These are phyloP conservation scores for Fraxinus velutina DNA, from an alignment of 305 asterid species.

Conservation along the genomic window DNA sequence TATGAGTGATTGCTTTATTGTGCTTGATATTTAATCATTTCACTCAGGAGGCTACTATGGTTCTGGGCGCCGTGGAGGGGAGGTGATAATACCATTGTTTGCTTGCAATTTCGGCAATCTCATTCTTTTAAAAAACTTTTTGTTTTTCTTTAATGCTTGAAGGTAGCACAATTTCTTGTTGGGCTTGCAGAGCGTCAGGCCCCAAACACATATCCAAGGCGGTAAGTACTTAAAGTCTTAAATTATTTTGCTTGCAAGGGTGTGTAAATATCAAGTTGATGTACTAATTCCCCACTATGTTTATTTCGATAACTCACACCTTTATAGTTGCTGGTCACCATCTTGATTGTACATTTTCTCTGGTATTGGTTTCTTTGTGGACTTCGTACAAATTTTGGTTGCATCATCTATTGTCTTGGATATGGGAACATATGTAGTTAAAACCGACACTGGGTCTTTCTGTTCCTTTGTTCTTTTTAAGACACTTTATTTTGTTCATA, in stretches of 20 bases:
- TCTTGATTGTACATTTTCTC: not conserved
- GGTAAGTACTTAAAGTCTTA: constrained; percentile 45
- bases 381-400: not conserved
- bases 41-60: constrained; percentile 92
- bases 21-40: constrained; percentile 17
- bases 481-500: not conserved
- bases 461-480: not conserved
- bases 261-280: constrained; percentile 6
- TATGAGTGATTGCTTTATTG: constrained; percentile 13
- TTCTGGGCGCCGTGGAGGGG: constrained; percentile 97
- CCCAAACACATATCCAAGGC: constrained; percentile 66
- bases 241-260: constrained; percentile 19
- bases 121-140: constrained; percentile 5
- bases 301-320: constrained; percentile 8
- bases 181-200: constrained; percentile 85
- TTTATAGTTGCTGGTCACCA: not conserved
- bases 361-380: constrained; percentile 4
- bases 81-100: constrained; percentile 46
- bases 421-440: not conserved
- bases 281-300: constrained; percentile 9
- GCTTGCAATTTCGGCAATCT: constrained; percentile 19
- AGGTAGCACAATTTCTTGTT: constrained; percentile 90
- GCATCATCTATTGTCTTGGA: not conserved
- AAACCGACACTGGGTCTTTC: constrained; percentile 7
- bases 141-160: constrained; percentile 23